Conservation (phyloP, 371 early-diverging fungal genomes). For the Mortierella sp. region DNA sequence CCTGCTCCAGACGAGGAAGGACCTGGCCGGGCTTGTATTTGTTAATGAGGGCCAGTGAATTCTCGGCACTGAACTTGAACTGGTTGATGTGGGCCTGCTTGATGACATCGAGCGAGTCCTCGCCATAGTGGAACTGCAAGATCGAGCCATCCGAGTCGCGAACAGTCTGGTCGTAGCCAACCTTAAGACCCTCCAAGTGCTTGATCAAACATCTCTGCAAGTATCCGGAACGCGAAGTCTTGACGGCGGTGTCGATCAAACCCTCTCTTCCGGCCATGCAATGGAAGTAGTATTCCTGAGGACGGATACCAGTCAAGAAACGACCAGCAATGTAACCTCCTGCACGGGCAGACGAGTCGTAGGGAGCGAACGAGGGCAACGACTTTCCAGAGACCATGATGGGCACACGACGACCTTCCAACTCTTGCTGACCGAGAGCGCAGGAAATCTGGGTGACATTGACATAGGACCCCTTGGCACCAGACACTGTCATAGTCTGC, state of each 20-base stretch:
- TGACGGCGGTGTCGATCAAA: slow-evolving; percentile 99
- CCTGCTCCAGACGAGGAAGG: slow-evolving; percentile 79
- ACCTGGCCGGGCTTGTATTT: slow-evolving; percentile 87
- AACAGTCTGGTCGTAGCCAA: slow-evolving; percentile 98
- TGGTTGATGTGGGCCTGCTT: slow-evolving; percentile 93
- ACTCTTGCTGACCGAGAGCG: slow-evolving; percentile 99
- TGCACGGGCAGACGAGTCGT: slow-evolving; percentile 91
- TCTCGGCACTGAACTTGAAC: slow-evolving; percentile 95
- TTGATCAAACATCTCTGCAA: slow-evolving; percentile 99
- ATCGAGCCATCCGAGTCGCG: slow-evolving; percentile 96
- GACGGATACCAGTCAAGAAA: slow-evolving; percentile 99
- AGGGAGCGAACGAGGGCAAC: slow-evolving; percentile 95
- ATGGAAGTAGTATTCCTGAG: slow-evolving; percentile 93
- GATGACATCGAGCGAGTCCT: slow-evolving; percentile 98
- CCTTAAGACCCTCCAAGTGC: slow-evolving; percentile 97
- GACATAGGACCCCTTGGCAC: slow-evolving; percentile 99
- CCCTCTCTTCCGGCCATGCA: slow-evolving; percentile 99
- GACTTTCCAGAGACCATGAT: slow-evolving; percentile 98
- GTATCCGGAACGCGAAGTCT: slow-evolving; percentile 99
- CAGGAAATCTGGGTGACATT: slow-evolving; percentile 99
- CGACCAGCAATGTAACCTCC: slow-evolving; percentile 99
- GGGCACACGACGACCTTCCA: slow-evolving; percentile 99
- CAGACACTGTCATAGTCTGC: slow-evolving; percentile 99
- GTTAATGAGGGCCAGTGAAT: slow-evolving; percentile 85
- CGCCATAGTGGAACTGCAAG: slow-evolving; percentile 99